Evolutionary conservation across 345 rosid genomes (phyloP), one percentile per base, ranked within the genome.

Genomic region (Mallotus nudiflorus): DNA sequence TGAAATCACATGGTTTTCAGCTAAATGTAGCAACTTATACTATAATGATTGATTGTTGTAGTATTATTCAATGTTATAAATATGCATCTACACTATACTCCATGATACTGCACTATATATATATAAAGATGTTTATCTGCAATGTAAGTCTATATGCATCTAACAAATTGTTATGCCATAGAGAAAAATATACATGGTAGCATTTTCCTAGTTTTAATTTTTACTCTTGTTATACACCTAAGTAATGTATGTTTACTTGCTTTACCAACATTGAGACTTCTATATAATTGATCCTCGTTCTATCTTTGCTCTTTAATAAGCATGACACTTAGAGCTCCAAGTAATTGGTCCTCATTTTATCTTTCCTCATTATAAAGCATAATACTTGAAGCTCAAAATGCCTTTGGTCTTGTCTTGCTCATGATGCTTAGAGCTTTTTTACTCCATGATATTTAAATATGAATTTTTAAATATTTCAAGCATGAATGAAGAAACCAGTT

Each of bases 21-120:
- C 83, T 78, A 27, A 73, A 85, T 83, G 75, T 72, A 46, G 80
- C 74, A 46, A 89, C 96, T n/a, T 89, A 91, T 62, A 72, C 62
- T 58, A 82, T 83, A 73, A 87, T 94, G 98, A 83, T 94, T 60
- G 86, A 87, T 75, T 87, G 90, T 59, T 91, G 93, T 77, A 69
- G 82, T 80, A 42, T n/a, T 40, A 80, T 80, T 31, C 40, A 46
- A 71, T 76, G 82, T 82, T 83, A 79, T 76, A 82, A 65, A 71
- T 80, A 86, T 75, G 95, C 96, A 53, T 62, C 66, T 75, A 85
- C 89, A 13, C 29, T 94, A 20, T 71, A 90, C 78, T 90, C 93
- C 70, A 37, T 87, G 91, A 91, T 90, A 95, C 29, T 88, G 72
- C 96, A 95, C 19, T 84, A 80, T 50, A 95, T 31, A 40, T 53